These are phyloP conservation scores for Trichaptum fuscoviolaceum DNA, from an alignment of 768 basidiomycete species.

Conservation along the genomic window DNA sequence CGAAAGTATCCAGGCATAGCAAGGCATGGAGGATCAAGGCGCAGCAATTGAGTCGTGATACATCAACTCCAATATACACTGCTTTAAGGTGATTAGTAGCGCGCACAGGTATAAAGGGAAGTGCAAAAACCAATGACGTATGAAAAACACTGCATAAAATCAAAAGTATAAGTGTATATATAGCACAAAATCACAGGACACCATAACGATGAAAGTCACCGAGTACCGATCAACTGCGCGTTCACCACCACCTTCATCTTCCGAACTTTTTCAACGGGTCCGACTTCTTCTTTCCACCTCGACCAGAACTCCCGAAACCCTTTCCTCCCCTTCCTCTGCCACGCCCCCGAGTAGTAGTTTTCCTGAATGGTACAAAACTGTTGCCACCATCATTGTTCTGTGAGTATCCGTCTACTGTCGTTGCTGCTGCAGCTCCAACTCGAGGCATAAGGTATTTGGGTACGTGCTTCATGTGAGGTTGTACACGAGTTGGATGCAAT, in stretches of 20 bases:
- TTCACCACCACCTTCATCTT: background rate
- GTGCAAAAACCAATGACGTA: no score
- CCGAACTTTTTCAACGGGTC: conserved; percentile 78
- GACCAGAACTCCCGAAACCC: conserved; percentile 33
- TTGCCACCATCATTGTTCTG: conserved; percentile 28
- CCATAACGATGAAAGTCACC: background rate
- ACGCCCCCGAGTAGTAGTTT: conserved; percentile 39
- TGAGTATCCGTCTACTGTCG: conserved; percentile 5
- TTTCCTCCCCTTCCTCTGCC: conserved; percentile 51
- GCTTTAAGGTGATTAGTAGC: no score
- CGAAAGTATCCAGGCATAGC: no score
- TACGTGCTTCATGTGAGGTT: conserved; percentile 93
- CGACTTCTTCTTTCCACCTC: conserved; percentile 62
- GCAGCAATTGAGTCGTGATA: no score
- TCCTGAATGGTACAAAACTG: conserved; percentile 70
- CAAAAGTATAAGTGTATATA: background rate
- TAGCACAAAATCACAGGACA: background rate
- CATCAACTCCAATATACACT: no score
- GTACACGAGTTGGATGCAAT: conserved; percentile 82
- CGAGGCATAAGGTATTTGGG: conserved; percentile 89
- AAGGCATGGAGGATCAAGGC: no score
- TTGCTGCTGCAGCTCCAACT: conserved; percentile 51
- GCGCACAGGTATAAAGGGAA: no score
- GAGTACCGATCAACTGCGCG: background rate
- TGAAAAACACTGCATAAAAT: background rate